Evolutionary conservation across 164 flowering plant genomes (phyloP).

Genomic region (Berberis thunbergii): DNA sequence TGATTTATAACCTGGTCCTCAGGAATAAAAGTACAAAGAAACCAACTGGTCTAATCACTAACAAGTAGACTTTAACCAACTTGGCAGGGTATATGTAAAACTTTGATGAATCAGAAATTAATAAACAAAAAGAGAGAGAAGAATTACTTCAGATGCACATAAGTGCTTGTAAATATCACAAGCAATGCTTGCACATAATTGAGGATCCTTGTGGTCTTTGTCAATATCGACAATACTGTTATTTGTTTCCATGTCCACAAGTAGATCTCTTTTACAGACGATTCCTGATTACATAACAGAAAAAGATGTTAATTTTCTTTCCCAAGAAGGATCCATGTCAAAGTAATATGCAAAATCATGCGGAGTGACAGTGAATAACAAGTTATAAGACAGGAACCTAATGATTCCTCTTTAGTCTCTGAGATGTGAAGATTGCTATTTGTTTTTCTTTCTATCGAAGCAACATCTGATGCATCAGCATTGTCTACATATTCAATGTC

Average conservation of each 20-base stretch:
- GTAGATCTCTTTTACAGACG: slow-evolving; percentile 44
- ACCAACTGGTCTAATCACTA: no score
- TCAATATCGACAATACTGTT: slow-evolving; percentile 44
- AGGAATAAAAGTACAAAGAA: no score
- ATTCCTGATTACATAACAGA: slow-evolving; percentile 23
- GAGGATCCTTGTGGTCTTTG: slow-evolving; percentile 55
- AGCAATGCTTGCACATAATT: slow-evolving; percentile 80
- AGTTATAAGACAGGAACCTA: slow-evolving; percentile 29
- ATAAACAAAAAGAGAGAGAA: background rate
- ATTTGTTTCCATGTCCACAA: slow-evolving; percentile 33
- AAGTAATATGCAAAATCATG: background rate
- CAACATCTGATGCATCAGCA: slow-evolving; percentile 37
- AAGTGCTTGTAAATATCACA: slow-evolving; percentile 89
- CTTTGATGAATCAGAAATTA: background rate
- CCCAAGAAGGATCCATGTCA: background rate
- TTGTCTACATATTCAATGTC: slow-evolving; percentile 81
- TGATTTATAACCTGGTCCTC: no score
- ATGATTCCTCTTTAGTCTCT: slow-evolving; percentile 25
- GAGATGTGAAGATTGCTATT: slow-evolving; percentile 56
- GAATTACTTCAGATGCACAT: slow-evolving; percentile 72
- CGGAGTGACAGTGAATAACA: background rate
- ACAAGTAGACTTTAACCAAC: no score
- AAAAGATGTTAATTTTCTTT: background rate
- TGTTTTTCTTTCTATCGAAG: slow-evolving; percentile 59
- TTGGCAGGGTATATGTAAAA: background rate